Base-by-base conservation (phyloP, 768 basidiomycete genomes). In the Lentinula raphanica region DNA sequence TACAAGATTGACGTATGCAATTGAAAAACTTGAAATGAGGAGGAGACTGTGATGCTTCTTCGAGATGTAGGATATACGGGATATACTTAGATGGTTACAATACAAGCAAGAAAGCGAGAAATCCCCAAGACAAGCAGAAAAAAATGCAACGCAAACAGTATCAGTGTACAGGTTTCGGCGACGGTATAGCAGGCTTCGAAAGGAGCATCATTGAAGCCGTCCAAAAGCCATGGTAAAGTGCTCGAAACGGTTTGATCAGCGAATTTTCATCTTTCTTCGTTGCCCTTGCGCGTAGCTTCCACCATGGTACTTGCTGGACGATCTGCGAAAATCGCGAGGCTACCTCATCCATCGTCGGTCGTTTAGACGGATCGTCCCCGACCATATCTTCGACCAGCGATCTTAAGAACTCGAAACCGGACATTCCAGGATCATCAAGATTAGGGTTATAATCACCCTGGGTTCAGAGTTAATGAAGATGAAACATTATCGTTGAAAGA, bases 311-410 rank as follows among this genome's bases (percentile, higher is more conserved):
- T 8, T 23, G 12, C 6, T 21, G 9, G 11, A 44, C 40, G 2
- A 56, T 31, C 5, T 9, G 27, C 11, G 36, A 21, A 21, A 56
- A 56, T 7, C 42, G 54, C 7, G 54, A 56, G 19, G 66, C 55
- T 7, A 67, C 64, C 39, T 65, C 60, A 39, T 61, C 60, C 17
- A 64, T 66, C 2, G 54, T 62, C 5, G 65, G 66, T 9, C 65
- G 60, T 21, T 61, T 49, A 0, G 54, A 11, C 1, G 65, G 65
- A 32, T 67, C 60, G 1, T 50, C 36, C 3, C 65, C 63, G 9
- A 64, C 50, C 73, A 74, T 70, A 19, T 64, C 61, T 0, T 58
- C 31, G 12, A 62, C 58, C 3, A 67, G 53, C 2, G 61, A 35
- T 21, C 23, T 17, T 17, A 67, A 60, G 45, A 67, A 67, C 13